Evolutionary conservation across 306 rosid species (phyloP), one percentile per base, ranked within the genome.

Genomic region (Lagenaria siceraria): DNA sequence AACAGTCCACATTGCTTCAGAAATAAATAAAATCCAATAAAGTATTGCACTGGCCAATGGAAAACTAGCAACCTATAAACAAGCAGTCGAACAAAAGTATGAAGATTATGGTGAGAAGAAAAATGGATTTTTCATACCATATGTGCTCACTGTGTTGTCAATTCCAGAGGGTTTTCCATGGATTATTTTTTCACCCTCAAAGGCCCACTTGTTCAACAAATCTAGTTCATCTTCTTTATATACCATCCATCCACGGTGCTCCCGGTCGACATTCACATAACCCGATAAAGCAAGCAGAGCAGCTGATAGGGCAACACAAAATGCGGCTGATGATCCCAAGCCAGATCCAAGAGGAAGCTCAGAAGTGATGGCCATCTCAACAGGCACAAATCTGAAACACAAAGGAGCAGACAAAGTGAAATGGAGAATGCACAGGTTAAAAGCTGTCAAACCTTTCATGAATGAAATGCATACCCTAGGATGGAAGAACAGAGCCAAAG

Each of bases 111-210:
- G 15, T 36, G 8, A 66, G 38, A 70, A 70, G 58, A 70, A 43
- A 11, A 70, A 6, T 42, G 55, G n/a, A 69, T 42, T 40, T 60
- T 75, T 78, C 87, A 18, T 88, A 95, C 98, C 98, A 42, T 90
- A 95, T 79, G 97, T 63, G 89, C 97, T 89, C 25, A 95, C 96
- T 13, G 97, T 85, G 85, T 95, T 95, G 91, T 95, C 99, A 70
- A 95, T 88, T 79, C 99, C 99, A 82, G 99, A 95, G 17, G 99
- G 99, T 80, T 83, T 92, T 80, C 99, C 99, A 83, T 95, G 99
- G 72, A 95, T 72, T 54, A 95, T 92, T 87, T 88, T 95, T 83
- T 95, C 99, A 64, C 99, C 99, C 87, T 95, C 99, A 85, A 89
- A 92, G 48, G 99, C 99, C 99, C 97, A 95, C 82, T 84, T 90